Base-by-base conservation (phyloP, 2,329 filamentous ascomycete genomes). In the Phoma herbarum region DNA sequence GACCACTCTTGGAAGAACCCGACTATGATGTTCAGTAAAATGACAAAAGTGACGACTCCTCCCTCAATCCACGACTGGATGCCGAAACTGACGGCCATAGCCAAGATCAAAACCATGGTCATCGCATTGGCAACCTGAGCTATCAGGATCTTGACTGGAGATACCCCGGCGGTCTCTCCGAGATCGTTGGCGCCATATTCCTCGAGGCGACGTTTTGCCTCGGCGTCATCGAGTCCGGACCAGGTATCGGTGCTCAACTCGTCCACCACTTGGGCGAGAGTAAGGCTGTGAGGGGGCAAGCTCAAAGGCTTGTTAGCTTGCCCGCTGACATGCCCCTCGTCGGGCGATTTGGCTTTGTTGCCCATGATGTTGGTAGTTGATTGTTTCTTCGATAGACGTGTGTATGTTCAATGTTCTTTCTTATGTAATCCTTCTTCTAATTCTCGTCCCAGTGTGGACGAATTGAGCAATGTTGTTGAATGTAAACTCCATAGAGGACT, bases 41-140 rank as follows among this genome's bases (percentile, higher is more conserved):
- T 80, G 57, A 82, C 79, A 49, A 74, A 77, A 22, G 79, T 74
- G n/a, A 82, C 73, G 14, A 82, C 80, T 50, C 80, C 80, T 46
- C 80, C 80, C 69, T 82, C 80, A 57, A 82, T 82, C 72, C 75
- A 82, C 0, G 79, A 81, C 31, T 70, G 57, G 56, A 82, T 81
- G 33, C 76, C 80, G 61, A 81, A 82, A 46, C 78, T 81, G 44
- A 82, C 79, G 22, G 74, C 78, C 80, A 82, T 82, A 29, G 79
- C 80, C 54, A 82, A 67, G 33, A 82, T 78, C n/a, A 82, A 72
- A 6, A 88, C 88, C 75, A 90, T 74, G 64, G 90, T 90, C 90
- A 92, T 92, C 57, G 90, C 90, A 81, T 93, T 93, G 72, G 88
- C 85, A 22, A 92, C 76, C 74, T 93, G 90, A 67, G 89, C 88